A percentile compares a stretch with the other conserved stretches of the same genome.
Conservation (phyloP, 352 stramenopile species). For the Pythium oligandrum region DNA sequence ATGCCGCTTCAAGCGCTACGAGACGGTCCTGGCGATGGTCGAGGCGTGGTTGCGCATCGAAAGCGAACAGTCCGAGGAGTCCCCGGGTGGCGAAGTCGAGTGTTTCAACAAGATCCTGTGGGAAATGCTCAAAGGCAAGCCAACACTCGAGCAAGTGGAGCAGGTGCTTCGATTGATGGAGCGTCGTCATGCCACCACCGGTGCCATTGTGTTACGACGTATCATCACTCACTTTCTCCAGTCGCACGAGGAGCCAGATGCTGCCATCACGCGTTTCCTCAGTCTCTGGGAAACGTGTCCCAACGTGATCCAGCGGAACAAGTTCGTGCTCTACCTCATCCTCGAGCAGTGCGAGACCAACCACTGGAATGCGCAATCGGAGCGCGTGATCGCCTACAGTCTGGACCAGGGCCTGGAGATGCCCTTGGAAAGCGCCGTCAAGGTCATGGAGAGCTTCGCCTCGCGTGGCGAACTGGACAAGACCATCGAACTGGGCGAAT, state of each 20-base stretch:
- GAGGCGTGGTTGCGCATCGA: constrained; percentile 13
- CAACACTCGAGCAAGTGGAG: constrained; percentile 25
- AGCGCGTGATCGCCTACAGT: constrained; percentile 7
- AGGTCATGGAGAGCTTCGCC: constrained; percentile 7
- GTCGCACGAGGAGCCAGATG: constrained; percentile 17
- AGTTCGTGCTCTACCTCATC: constrained; percentile 11
- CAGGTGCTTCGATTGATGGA: constrained; percentile 43
- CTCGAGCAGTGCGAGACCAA: constrained; percentile 5
- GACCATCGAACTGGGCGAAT: constrained; percentile 8
- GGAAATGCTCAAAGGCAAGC: constrained; percentile 43
- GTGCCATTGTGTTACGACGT: constrained; percentile 28
- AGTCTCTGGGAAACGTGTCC: constrained; percentile 6
- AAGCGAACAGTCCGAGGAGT: neutral
- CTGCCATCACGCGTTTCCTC: constrained; percentile 12
- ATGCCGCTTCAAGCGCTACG: constrained; percentile 22
- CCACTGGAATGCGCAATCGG: constrained; percentile 9
- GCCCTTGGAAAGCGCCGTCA: constrained; percentile 1
- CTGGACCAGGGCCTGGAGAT: constrained; percentile 2
- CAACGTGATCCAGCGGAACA: constrained; percentile 4
- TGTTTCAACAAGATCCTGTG: constrained; percentile 45
- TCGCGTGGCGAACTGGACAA: constrained; percentile 3
- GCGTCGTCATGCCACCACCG: constrained; percentile 18
- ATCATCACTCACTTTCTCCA: constrained; percentile 18
- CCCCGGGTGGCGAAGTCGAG: constrained; percentile 11
- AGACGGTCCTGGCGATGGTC: constrained; percentile 38